phyloP scores from a whole-genome alignment of 768 basidiomycete species.

The Pleurotus giganteus region DNA sequence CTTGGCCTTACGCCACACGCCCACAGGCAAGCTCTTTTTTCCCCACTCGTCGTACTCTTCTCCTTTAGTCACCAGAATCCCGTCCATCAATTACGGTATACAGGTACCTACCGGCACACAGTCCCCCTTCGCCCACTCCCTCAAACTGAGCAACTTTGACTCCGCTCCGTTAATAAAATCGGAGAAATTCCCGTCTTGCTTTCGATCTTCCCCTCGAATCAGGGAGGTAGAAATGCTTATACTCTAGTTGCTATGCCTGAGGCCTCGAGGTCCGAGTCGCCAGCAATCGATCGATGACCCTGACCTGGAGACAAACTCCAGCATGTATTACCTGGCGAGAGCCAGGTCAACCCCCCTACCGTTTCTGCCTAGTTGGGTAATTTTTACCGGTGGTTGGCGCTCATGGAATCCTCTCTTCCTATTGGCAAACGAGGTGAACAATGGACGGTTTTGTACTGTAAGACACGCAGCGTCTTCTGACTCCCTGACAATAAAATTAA shows the following conservation, averaged over 20 bases:
- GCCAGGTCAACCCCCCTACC: no score
- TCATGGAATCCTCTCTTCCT: no score
- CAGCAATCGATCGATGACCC: background rate
- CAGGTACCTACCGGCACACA: background rate
- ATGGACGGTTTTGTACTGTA: no score
- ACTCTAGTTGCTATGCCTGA: background rate
- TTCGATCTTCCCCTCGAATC: background rate
- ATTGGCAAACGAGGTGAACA: no score
- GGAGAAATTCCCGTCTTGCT: background rate
- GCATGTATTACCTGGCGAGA: no score
- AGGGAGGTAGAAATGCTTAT: background rate
- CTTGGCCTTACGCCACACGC: background rate
- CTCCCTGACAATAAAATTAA: no score
- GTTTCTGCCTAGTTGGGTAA: no score
- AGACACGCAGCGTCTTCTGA: no score
- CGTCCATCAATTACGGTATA: background rate
- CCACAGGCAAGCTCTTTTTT: background rate
- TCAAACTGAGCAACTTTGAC: background rate
- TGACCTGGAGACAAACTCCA: background rate
- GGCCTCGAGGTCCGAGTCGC: background rate
- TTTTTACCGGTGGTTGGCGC: no score
- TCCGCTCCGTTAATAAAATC: constrained; percentile 6
- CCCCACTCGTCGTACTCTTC: background rate
- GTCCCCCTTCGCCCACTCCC: background rate
- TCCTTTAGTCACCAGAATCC: background rate